Percentiles rank a stretch among this genome's conserved stretches.
Conservation (phyloP, 2,329 filamentous ascomycete genomes). For the Colletotrichum gigasporum region DNA sequence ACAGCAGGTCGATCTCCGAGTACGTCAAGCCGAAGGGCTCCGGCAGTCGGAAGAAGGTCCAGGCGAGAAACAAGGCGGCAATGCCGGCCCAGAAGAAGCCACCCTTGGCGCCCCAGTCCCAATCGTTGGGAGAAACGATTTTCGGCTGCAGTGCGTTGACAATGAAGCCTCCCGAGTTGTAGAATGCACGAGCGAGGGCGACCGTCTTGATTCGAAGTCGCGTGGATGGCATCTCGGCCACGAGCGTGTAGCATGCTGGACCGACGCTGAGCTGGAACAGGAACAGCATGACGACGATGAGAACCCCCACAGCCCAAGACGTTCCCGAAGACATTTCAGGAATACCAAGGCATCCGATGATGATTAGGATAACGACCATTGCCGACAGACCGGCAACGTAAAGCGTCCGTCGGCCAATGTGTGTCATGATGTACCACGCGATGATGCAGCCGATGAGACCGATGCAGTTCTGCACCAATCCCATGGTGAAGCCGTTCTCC, state of each 20-base stretch:
- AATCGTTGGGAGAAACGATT: constrained; percentile 32
- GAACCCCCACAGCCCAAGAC: constrained; percentile 48
- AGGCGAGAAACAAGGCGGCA: constrained; percentile 40
- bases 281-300: constrained; percentile 55
- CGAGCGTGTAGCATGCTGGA: constrained; percentile 54
- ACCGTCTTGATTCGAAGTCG: constrained; percentile 57
- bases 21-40: constrained; percentile 39
- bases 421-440: constrained; percentile 49
- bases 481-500: constrained; percentile 44
- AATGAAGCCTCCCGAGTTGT: constrained; percentile 52
- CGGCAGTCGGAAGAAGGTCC: constrained; percentile 42
- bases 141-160: constrained; percentile 36
- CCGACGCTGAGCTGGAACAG: constrained; percentile 49
- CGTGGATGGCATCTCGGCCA: constrained; percentile 54
- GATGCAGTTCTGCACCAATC: constrained; percentile 51
- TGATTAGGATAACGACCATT: constrained; percentile 48
- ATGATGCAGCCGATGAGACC: constrained; percentile 53
- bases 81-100: constrained; percentile 41
- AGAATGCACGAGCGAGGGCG: constrained; percentile 52
- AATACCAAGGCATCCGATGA: constrained; percentile 44
- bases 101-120: constrained; percentile 42
- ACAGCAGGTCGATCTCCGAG: constrained; percentile 38
- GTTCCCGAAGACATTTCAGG: constrained; percentile 43
- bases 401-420: constrained; percentile 49
- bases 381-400: constrained; percentile 49